phyloP scores from a whole-genome alignment of 441 rosid species.

The Kokia cookei region DNA sequence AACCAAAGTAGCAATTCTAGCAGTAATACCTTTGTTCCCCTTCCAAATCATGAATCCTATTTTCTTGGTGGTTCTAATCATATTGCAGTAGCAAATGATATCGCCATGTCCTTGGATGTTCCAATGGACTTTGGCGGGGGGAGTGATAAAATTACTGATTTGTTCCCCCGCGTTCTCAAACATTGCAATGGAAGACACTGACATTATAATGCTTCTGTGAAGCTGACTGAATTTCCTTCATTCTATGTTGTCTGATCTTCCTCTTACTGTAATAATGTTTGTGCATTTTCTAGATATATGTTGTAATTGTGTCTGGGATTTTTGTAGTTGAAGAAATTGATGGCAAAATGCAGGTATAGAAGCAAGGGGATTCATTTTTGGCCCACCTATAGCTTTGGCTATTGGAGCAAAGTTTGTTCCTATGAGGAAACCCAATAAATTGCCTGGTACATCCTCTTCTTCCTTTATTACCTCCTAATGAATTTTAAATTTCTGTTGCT shows the following conservation, averaged over 20 bases:
- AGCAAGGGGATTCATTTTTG: constrained; percentile 97
- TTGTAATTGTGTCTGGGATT: not conserved
- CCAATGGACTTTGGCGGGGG: constrained; percentile 5
- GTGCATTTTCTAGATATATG: not conserved
- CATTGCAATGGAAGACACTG: constrained; percentile 12
- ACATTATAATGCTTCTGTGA: not conserved
- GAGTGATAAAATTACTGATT: constrained; percentile 8
- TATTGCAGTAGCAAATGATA: constrained; percentile 21
- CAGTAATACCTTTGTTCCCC: constrained; percentile 16
- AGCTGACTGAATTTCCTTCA: not conserved
- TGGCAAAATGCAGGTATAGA: constrained; percentile 60
- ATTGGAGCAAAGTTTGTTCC: constrained; percentile 98
- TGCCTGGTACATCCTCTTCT: constrained; percentile 57
- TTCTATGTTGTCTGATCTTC: not conserved
- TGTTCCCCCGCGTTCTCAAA: constrained; percentile 11
- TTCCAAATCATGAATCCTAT: constrained; percentile 24
- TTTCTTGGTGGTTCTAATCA: constrained; percentile 23
- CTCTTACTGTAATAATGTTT: not conserved
- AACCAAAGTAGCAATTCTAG: constrained; percentile 19
- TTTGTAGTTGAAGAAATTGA: not conserved
- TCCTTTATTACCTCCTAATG: not conserved
- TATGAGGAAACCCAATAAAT: constrained; percentile 88
- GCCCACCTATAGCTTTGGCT: constrained; percentile 95
- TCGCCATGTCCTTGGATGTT: constrained; percentile 18
- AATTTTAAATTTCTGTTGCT: not conserved